Percentiles rank a stretch among this genome's conserved stretches.
These are phyloP conservation scores for Solanum okadae DNA, from an alignment of 257 asterid genomes.

Conservation along the genomic window DNA sequence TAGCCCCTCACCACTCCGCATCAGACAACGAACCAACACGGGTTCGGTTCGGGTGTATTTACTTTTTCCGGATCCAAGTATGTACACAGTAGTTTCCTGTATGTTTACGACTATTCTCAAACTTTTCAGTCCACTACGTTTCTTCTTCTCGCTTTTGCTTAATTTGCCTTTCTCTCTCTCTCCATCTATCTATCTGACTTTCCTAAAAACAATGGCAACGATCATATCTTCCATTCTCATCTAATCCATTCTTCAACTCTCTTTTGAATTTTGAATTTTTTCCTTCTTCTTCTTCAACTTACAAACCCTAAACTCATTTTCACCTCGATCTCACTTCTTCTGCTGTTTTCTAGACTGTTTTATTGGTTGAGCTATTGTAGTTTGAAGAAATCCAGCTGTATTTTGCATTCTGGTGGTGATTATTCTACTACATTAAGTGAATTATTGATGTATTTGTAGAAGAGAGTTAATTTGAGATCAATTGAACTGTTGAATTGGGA, in stretches of 20 bases:
- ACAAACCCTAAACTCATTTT: conserved; percentile 20
- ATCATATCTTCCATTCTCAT: conserved; percentile 5
- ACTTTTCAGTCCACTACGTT: conserved; percentile 40
- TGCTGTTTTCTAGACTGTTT: neutral
- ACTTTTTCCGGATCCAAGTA: neutral
- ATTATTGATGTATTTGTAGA: neutral
- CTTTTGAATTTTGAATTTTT: neutral
- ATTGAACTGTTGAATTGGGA: conserved; percentile 11
- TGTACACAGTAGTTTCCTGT: neutral
- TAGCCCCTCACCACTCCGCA: neutral
- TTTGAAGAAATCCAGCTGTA: neutral
- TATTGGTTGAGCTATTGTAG: neutral
- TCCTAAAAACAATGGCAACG: conserved; percentile 18
- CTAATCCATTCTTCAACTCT: neutral
- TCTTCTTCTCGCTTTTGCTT: conserved; percentile 9
- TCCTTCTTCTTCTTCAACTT: neutral
- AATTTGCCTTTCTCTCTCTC: conserved; percentile 4
- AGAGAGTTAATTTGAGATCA: neutral
- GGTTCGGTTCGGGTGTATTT: neutral
- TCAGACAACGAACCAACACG: neutral
- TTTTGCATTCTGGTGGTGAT: neutral
- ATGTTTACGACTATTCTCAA: neutral
- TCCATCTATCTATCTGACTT: conserved; percentile 23
- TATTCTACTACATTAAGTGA: neutral
- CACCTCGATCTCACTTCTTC: conserved; percentile 7